Conservation (phyloP, 2,329 filamentous ascomycete species). For the Cladosporium cucumerinum region DNA sequence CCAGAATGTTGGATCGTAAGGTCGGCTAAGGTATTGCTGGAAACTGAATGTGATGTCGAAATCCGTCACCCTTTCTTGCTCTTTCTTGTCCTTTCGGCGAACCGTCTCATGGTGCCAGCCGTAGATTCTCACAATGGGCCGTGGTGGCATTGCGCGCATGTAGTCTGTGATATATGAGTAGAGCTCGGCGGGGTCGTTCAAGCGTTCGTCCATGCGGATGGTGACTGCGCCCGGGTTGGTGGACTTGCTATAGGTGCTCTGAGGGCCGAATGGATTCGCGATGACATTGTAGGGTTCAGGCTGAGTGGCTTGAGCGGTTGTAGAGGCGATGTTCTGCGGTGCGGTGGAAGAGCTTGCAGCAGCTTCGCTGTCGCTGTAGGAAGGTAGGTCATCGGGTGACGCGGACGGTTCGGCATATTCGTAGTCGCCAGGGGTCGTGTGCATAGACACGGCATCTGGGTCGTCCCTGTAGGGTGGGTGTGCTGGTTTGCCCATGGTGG, state of each 20-base stretch:
- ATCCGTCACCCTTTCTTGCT: constrained; percentile 27
- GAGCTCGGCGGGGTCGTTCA: constrained; percentile 24
- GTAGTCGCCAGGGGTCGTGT: constrained; percentile 30
- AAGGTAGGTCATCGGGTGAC: constrained; percentile 25
- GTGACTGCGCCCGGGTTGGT: constrained; percentile 20
- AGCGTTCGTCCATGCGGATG: constrained; percentile 29
- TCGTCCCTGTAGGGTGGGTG: constrained; percentile 21
- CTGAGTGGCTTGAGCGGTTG: neutral
- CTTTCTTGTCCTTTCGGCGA: constrained; percentile 27
- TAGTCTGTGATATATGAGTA: constrained; percentile 27
- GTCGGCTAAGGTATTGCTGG: constrained; percentile 19
- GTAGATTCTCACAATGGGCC: constrained; percentile 25
- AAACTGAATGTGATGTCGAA: constrained; percentile 29
- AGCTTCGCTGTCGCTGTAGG: constrained; percentile 29
- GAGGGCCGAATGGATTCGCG: neutral
- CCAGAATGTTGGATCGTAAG: constrained; percentile 28
- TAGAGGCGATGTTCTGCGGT: neutral
- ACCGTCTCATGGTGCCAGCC: constrained; percentile 29
- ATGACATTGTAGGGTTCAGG: constrained; percentile 10
- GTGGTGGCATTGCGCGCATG: constrained; percentile 24
- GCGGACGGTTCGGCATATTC: constrained; percentile 21
- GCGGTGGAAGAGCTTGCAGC: constrained; percentile 12
- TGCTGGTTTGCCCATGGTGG: constrained; percentile 15
- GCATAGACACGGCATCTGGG: constrained; percentile 29
- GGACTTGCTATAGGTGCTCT: neutral